phyloP scores from a whole-genome alignment of 306 rosid genomes.

The Sphenostylis stenocarpa region DNA sequence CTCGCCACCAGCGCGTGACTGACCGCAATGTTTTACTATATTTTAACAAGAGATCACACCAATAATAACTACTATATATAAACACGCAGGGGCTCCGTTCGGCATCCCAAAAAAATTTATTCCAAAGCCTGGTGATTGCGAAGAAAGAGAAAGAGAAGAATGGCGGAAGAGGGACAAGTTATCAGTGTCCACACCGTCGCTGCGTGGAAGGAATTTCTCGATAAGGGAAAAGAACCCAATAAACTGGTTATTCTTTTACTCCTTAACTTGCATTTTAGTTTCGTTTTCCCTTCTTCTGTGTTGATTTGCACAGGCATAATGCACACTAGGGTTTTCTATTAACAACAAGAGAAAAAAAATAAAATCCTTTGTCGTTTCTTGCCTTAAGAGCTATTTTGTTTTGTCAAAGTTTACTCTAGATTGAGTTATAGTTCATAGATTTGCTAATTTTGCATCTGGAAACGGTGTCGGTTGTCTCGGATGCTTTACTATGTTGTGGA shows the following conservation, averaged over 20 bases:
- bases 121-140: too few species aligned
- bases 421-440: neutral
- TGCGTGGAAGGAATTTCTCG: conserved; percentile 48
- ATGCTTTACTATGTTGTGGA: neutral
- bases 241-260: conserved; percentile 47
- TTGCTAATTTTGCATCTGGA: conserved; percentile 1
- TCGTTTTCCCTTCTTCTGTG: neutral
- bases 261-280: neutral
- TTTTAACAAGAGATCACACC: too few species aligned
- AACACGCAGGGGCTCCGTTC: neutral
- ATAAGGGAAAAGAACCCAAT: conserved; percentile 44
- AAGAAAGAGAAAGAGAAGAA: neutral
- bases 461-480: neutral
- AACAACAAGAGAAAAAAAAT: neutral
- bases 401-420: neutral
- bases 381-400: neutral
- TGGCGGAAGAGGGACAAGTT: conserved; percentile 54
- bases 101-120: too few species aligned
- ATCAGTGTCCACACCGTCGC: conserved; percentile 47
- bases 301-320: neutral
- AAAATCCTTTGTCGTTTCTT: too few species aligned
- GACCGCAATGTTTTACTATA: too few species aligned
- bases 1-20: neutral
- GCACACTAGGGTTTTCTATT: conserved; percentile 22
- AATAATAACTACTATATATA: neutral